Evolutionary conservation across 495 filamentous ascomycete species (phyloP), one percentile per base, ranked within the genome.

Genomic region (Parachaetomium inaequale): DNA sequence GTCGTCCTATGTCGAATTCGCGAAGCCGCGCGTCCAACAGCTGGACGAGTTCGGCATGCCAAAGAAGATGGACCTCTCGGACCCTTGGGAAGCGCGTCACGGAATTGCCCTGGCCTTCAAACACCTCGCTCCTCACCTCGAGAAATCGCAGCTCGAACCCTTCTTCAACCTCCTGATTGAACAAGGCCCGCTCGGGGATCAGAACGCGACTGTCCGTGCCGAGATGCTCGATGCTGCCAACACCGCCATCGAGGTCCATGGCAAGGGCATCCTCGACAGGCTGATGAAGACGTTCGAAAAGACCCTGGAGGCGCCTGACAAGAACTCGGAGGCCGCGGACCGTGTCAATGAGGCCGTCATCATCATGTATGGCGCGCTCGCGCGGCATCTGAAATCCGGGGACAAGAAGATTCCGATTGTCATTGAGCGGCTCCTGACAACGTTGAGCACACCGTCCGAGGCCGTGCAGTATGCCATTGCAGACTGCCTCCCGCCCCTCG

Each of bases 221-320:
- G 87, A 94, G 70, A 97, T 98, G 92, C 84, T 96, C n/a, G 91
- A 96, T 23, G 90, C 92, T 52, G 92, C 93, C 25, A 92, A 88
- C 36, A 78, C 84, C 2, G 84, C 96, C 63, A 90, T 98, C 64
- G 84, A 88, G 15, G 72, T 84, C 6, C 88, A 93, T 64, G 94
- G 92, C 12, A 86, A 88, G 65, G 75, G 82, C 15, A 84, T 92
- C 54, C 86, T 98, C 4, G 95, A 98, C 73, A 85, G 87, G 63
- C 80, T 98, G 29, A 98, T 98, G 92, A 84, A 88, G 67, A 86
- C 91, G 0, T 92, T 97, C 67, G 93, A 98, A 72, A 81, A 80
- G 8, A 89, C 88, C 0, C 81, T 98, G 4, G 92, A 92, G 67
- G 85, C 84, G 10, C 89, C 91, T 0, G 89, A 93, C 72, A 88